phyloP scores from a whole-genome alignment of 1,284 basidiomycete genomes.

The Pseudozyma sp. region DNA sequence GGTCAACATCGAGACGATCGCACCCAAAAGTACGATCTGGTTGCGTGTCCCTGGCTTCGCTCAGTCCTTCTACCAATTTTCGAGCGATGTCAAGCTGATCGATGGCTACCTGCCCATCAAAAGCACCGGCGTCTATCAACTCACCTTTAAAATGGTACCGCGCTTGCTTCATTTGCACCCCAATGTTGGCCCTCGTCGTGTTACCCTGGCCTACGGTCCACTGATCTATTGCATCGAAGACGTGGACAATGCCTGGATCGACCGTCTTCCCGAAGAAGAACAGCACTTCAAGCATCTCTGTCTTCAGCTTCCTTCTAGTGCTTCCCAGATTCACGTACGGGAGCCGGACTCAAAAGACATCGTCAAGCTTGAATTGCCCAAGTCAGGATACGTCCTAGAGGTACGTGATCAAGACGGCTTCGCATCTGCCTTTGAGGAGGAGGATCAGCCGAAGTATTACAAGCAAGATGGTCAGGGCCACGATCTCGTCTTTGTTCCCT shows the following conservation, averaged over 20 bases:
- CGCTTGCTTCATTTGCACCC: conserved; percentile 27
- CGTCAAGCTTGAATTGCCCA: conserved; percentile 6
- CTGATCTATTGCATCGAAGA: conserved; percentile 41
- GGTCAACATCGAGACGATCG: conserved; percentile 5
- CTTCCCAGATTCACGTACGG: neutral
- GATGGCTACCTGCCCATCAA: conserved; percentile 15
- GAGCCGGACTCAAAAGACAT: conserved; percentile 3
- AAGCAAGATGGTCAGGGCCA: conserved; percentile 13
- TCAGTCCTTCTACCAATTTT: conserved; percentile 12
- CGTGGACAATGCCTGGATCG: conserved; percentile 29
- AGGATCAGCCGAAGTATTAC: conserved; percentile 11
- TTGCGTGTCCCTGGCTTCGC: conserved; percentile 31
- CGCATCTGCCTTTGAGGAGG: conserved; percentile 26
- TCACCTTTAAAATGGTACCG: conserved; percentile 12
- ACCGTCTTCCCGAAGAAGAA: conserved; percentile 23
- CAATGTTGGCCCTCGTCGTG: conserved; percentile 10
- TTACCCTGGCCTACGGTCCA: conserved; percentile 22
- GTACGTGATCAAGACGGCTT: conserved; percentile 3
- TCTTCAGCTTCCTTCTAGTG: neutral
- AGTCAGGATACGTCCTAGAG: conserved; percentile 22
- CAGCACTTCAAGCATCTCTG: conserved; percentile 39
- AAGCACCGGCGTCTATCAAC: conserved; percentile 7
- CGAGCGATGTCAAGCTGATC: neutral
- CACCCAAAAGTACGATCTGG: conserved; percentile 16
- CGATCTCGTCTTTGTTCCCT: conserved; percentile 23